These are phyloP conservation scores for Zygosaccharomyces sapae DNA, from an alignment of 1,139 yeast genomes.

Conservation along the genomic window DNA sequence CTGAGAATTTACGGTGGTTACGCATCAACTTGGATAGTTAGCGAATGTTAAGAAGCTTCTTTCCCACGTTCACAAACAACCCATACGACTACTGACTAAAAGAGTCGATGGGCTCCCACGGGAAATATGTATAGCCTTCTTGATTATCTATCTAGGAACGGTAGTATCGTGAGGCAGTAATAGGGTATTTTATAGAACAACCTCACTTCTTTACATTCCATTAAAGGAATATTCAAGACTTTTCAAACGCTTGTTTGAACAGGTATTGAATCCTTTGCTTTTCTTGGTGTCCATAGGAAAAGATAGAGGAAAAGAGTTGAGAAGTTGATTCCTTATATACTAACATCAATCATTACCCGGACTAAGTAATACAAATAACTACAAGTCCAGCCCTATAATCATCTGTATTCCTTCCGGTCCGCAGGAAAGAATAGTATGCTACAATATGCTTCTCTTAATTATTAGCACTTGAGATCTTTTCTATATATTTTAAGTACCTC, in stretches of 20 bases:
- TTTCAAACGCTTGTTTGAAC: slow-evolving; percentile 2
- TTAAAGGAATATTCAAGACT: slow-evolving; percentile 1
- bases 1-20: slow-evolving; percentile 31
- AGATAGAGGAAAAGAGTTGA: too few species aligned
- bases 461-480: too few species aligned
- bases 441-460: too few species aligned
- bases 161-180: slow-evolving; percentile 23
- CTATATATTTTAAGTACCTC: too few species aligned
- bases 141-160: slow-evolving; percentile 31
- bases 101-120: slow-evolving; percentile 23
- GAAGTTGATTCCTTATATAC: too few species aligned
- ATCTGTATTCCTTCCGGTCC: too few species aligned
- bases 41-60: slow-evolving; percentile 32
- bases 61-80: slow-evolving; percentile 31
- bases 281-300: too few species aligned
- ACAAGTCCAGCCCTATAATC: too few species aligned
- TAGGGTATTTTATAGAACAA: slow-evolving; percentile 1
- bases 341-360: too few species aligned
- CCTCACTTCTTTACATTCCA: slow-evolving; percentile 13
- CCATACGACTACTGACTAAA: slow-evolving; percentile 1
- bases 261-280: neutral
- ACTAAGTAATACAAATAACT: too few species aligned
- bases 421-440: too few species aligned
- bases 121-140: slow-evolving; percentile 37
- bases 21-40: slow-evolving; percentile 33